Evolutionary conservation across 176 grass and related monocot genomes (phyloP), one percentile per base, ranked within the genome.

Genomic region (Rhipidocladum racemiflorum): DNA sequence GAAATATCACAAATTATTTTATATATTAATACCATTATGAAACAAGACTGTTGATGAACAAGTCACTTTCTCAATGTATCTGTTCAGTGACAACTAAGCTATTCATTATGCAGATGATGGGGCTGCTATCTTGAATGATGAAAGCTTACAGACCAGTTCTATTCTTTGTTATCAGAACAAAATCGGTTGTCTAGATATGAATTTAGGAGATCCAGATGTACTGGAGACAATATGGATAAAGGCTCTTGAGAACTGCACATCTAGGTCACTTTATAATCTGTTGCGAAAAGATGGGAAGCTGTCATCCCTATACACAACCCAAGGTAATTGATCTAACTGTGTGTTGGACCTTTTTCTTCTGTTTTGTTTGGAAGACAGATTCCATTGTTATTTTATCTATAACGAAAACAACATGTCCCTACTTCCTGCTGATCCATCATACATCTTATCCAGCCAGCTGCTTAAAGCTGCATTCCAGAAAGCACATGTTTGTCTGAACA

Each of bases 221-320:
- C 38, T 94, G 23, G 83, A 88, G 63, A 72, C 80, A 0, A 91
- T 97, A 83, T 97, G 95, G 92, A 87, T 76, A 57, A 94, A 89
- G 79, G 85, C 92, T 66, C 71, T 97, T 87, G 92, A 94, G 51
- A 94, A 92, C 71, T 97, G 90, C 60, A 70, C 74, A 65, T 91
- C 88, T 54, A 70, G 67, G 1, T 68, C 89, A 30, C 75, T 94
- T 46, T 82, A 94, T 82, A 77, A 27, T 77, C 57, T 90, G 15
- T 83, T 97, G 70, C 65, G n/a, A 25, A 97, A 89, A 83, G 90
- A 92, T 23, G 90, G 91, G 23, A 97, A 85, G 73, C 67, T 97
- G 76, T 92, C 92, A 71, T 94, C 88, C 38, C 85, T 97, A 23
- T 90, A 87, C 79, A 90, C 77, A 46, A 83, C 72, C 48, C 82